phyloP scores from a whole-genome alignment of 1,139 yeast species.

The Pneumocystis carinii region DNA sequence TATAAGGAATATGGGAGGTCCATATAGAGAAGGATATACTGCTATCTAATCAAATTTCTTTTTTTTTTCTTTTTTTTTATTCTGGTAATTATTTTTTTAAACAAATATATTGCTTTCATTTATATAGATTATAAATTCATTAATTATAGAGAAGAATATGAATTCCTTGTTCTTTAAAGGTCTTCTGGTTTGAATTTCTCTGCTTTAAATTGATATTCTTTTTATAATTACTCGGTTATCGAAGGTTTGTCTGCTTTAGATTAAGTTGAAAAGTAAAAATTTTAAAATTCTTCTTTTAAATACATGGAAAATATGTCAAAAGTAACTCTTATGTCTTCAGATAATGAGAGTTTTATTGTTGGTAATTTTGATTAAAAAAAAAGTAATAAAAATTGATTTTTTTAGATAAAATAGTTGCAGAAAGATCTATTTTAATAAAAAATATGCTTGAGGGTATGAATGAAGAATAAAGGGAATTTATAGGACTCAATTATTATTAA shows the following conservation, averaged over 20 bases:
- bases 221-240: no score
- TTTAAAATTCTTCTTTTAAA: not conserved
- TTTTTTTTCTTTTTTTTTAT: not conserved
- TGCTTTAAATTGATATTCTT: no score
- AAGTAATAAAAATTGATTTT: slow-evolving; percentile 19
- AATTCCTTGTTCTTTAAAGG: no score
- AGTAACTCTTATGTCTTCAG: slow-evolving; percentile 1
- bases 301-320: not conserved
- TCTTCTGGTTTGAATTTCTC: no score
- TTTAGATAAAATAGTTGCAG: slow-evolving; percentile 74
- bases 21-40: not conserved
- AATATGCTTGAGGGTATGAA: slow-evolving; percentile 76
- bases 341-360: not conserved
- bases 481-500: slow-evolving; percentile 14
- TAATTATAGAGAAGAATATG: no score
- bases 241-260: no score
- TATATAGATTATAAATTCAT: no score
- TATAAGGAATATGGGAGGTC: not conserved
- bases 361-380: not conserved
- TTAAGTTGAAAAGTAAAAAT: no score
- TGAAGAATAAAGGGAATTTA: slow-evolving; percentile 25
- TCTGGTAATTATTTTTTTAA: not conserved
- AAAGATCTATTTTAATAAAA: slow-evolving; percentile 73
- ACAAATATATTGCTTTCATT: not conserved
- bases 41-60: not conserved